Base-by-base conservation (phyloP, 306 rosid genomes). In the Clitoria ternatea region DNA sequence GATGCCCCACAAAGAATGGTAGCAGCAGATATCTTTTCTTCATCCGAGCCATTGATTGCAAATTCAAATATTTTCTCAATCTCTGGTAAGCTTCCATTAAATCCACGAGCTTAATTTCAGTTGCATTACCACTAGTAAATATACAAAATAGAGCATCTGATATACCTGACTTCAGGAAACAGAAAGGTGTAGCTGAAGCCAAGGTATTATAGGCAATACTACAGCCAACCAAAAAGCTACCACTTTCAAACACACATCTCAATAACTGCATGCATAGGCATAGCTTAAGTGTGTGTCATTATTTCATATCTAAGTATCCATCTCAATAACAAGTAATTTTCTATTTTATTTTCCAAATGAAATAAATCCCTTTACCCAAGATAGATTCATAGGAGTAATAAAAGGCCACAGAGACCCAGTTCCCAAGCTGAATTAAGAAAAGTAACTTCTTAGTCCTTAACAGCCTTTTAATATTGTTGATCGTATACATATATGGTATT, bases 31-130 rank as follows among this genome's bases (percentile, higher is more conserved):
- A 94, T 79, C 91, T 86, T 94, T 83, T 91, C 97, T 44, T 86
- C 96, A 50, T 89, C 84, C 35, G 96, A 87, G 80, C 96, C 99
- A 53, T 82, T 74, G 80, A 81, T 81, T 80, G 96, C 96, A 79
- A 89, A 73, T 79, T 86, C 96, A 69, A 86, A 86, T 67, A 87
- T 75, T 78, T 91, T 94, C 87, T 91, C 91, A 57, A 91, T 82
- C 75, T 94, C 99, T 83, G 96, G 86, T 83, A 94, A 91, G 91
- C 99, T 91, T 94, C 92, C 99, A 94, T 87, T 78, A 87, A 88
- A 91, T 79, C 90, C 96, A 94, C 57, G 84, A 91, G 97, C 86
- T 81, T 87, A 94, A 86, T 81, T 85, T 94, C 96, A 92, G 96
- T 88, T 74, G 86, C 83, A 71, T 84, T 87, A 86, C 88, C 74